Base-by-base conservation (phyloP, 2,329 filamentous ascomycete species). In the Diaporthe aspalathi region DNA sequence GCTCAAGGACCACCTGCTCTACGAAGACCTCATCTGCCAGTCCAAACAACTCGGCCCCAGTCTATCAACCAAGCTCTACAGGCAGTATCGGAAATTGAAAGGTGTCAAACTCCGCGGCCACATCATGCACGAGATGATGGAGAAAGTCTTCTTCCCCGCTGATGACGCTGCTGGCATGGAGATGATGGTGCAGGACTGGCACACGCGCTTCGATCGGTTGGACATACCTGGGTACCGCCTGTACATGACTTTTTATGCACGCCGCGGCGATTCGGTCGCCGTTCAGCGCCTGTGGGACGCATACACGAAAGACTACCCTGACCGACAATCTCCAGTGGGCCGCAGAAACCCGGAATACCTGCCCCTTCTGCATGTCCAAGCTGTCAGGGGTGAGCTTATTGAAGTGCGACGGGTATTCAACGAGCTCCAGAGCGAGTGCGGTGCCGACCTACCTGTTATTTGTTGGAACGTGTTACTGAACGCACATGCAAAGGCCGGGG, bases 401-500 rank as follows among this genome's bases (percentile, higher is more conserved):
- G 84, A 88, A 65, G 89, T 91, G 0, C 82, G 88, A 63, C 79
- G 83, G 24, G 87, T 91, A 45, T 92, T 98, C 73, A 78, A 89
- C 57, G 84, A 86, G n/a, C 89, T 96, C 70, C 78, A 79, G 29
- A 76, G 81, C 8, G 84, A 89, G 63, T 91, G 90, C 76, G 81
- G 83, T 1, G 75, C 92, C 20, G 74, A 83, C 52, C 91, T 91
- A 8, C 88, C 90, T 74, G 79, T 86, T 1, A 79, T 84, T 45
- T 89, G 88, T 73, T 97, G 92, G 91, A 97, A 97, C 77, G 90
- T 91, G 27, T 81, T 97, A 35, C 84, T 98, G 56, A 89, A 91
- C 76, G 91, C 92, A 3, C 88, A 94, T 80, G 86, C 87, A 22
- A 90, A 89, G 75, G 87, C 88, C 0, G 86, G 89, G 60, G 90